Conservation (phyloP, 805 yeast genomes). For the Teunomyces cretensis region DNA sequence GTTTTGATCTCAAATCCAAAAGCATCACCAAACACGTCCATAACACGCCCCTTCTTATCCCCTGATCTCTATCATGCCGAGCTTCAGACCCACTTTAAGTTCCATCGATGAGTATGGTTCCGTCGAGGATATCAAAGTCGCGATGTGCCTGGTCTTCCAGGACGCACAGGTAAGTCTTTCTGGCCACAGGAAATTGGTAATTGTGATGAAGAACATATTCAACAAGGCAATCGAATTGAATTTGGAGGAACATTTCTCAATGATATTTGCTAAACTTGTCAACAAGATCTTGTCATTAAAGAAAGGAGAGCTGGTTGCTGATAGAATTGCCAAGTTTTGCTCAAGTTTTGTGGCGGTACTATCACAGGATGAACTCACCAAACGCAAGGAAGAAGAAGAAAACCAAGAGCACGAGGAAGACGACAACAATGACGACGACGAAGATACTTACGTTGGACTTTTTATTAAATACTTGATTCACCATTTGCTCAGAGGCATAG, state of each 20-base stretch:
- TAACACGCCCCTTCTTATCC: background rate
- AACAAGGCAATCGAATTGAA: constrained; percentile 52
- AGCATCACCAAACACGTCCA: background rate
- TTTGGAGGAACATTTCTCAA: constrained; percentile 58
- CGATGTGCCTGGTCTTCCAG: constrained; percentile 70
- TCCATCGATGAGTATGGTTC: constrained; percentile 19
- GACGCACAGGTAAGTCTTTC: constrained; percentile 74
- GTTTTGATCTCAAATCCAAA: background rate
- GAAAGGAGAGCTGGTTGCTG: constrained; percentile 70
- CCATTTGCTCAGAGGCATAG: constrained; percentile 75
- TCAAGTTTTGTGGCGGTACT: constrained; percentile 54
- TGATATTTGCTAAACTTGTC: constrained; percentile 57
- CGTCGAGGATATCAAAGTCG: constrained; percentile 26
- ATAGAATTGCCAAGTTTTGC: constrained; percentile 72
- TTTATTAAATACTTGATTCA: constrained; percentile 62
- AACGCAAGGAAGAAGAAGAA: constrained; percentile 15
- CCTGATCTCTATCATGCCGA: background rate
- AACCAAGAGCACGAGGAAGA: constrained; percentile 25
- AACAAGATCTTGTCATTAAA: constrained; percentile 67
- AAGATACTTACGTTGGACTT: constrained; percentile 39
- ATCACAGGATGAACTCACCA: constrained; percentile 30
- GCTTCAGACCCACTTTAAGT: constrained; percentile 10
- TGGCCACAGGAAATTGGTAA: constrained; percentile 73
- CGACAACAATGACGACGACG: constrained; percentile 39
- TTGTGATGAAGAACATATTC: constrained; percentile 60